phyloP scores from a whole-genome alignment of 129 eudicot species.

The Pittosporum tobira region DNA sequence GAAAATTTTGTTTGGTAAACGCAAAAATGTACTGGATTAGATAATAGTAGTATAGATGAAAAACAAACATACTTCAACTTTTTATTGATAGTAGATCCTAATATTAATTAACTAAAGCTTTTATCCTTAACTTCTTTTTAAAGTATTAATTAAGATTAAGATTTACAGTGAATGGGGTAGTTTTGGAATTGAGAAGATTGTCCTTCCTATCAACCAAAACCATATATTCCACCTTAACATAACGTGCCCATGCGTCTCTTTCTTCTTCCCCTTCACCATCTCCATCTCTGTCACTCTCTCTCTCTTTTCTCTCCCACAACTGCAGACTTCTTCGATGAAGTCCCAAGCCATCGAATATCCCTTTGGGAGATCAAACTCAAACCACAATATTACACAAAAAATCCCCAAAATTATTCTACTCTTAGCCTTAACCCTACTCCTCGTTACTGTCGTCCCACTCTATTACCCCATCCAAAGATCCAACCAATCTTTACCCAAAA shows the following conservation, averaged over 20 bases:
- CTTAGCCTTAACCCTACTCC: slow-evolving; percentile 28
- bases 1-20: too few species aligned
- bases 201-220: too few species aligned
- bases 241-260: not conserved
- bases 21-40: too few species aligned
- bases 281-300: not conserved
- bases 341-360: slow-evolving; percentile 5
- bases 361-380: not conserved
- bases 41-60: too few species aligned
- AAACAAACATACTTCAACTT: too few species aligned
- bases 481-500: slow-evolving; percentile 15
- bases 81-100: too few species aligned
- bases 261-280: not conserved
- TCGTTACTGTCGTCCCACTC: slow-evolving; percentile 39
- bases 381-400: slow-evolving; percentile 12
- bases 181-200: too few species aligned
- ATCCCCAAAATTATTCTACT: slow-evolving; percentile 28
- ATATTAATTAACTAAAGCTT: too few species aligned
- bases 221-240: too few species aligned
- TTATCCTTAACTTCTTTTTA: too few species aligned
- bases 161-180: too few species aligned
- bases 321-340: not conserved
- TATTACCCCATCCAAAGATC: slow-evolving; percentile 32
- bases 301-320: not conserved
- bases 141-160: too few species aligned